phyloP scores from a whole-genome alignment of 352 stramenopile genomes.

The Phytophthora quininea region DNA sequence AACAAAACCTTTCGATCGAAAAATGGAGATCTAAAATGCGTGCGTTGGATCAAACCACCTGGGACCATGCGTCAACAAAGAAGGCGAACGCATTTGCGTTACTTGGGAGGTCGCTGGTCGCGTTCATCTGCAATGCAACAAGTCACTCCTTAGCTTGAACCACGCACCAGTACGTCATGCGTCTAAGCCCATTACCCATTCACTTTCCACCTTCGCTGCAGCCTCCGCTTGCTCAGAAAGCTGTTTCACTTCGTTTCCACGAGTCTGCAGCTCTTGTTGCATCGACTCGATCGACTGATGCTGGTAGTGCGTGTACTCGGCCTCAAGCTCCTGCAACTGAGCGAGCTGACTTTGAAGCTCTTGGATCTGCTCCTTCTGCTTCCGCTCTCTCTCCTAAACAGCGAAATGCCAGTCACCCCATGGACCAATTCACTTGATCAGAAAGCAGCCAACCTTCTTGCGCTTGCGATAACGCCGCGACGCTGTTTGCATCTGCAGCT shows the following conservation, averaged over 20 bases:
- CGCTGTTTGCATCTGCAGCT: conserved; percentile 37
- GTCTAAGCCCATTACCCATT: neutral
- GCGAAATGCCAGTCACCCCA: neutral
- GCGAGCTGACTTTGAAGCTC: neutral
- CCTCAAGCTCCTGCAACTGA: neutral
- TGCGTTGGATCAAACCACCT: no score
- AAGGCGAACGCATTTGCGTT: no score
- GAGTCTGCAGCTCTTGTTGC: conserved; percentile 11
- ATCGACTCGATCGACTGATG: neutral
- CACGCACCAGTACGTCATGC: no score
- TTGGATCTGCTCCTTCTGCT: neutral
- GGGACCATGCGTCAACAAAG: no score
- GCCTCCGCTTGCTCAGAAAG: conserved; percentile 10
- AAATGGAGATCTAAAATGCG: no score
- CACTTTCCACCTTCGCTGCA: neutral
- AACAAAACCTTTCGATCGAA: no score
- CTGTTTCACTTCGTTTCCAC: conserved; percentile 14
- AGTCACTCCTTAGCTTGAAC: no score
- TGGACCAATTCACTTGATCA: neutral
- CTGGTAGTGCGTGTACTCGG: neutral
- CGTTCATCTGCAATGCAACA: no score
- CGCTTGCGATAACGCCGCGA: conserved; percentile 44
- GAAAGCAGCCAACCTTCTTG: conserved; percentile 30
- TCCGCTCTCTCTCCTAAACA: neutral
- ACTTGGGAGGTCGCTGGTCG: no score